Base-by-base conservation (phyloP, 2,329 filamentous ascomycete species). In the Monilinia vaccinii-corymbosi region DNA sequence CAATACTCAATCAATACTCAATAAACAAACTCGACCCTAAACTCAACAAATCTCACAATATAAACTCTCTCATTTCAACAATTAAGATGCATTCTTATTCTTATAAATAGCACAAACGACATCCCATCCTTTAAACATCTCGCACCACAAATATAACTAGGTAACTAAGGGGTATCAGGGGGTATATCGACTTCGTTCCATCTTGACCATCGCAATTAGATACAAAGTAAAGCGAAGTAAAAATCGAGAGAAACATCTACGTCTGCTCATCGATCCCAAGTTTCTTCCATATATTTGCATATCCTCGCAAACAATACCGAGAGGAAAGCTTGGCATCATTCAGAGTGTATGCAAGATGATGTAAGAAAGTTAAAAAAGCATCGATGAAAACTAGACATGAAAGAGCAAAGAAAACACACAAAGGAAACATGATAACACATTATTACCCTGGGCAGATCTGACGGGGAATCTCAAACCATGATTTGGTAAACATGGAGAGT, bases 381-480 rank as follows among this genome's bases (percentile, higher is more conserved):
- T 52, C 49, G 49, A 52, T 21, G 49, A 52, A 40, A 52, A 14
- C 14, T 38, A 40, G 23, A 52, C 34, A 52, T 52, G 40, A 52
- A 52, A 52, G 34, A 52, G 49, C 16, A 52, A 52, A 28, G 34
- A 52, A 52, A 52, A 52, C 16, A 52, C 16, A 52, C 49, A 52
- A 52, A 52, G 49, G 49, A 52, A 52, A 52, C 49, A 52, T 40
- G 49, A 52, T 52, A 52, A 52, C 34, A 52, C 49, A 21, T 52
- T 52, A 52, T 52, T 52, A 52, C 40, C 49, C 49, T 52, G 49
- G 49, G n/a, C 49, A 16, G 18, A 16, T 13, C 14, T 52, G 49
- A 38, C 16, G 28, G 34, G 23, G 21, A 8, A 28, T 16, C 36
- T 40, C 34, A 40, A 40, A 40, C 49, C 49, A 52, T 28, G 34